Evolutionary conservation across 805 yeast genomes (phyloP), one percentile per base, ranked within the genome.

Genomic region (Priceomyces melissophilus): DNA sequence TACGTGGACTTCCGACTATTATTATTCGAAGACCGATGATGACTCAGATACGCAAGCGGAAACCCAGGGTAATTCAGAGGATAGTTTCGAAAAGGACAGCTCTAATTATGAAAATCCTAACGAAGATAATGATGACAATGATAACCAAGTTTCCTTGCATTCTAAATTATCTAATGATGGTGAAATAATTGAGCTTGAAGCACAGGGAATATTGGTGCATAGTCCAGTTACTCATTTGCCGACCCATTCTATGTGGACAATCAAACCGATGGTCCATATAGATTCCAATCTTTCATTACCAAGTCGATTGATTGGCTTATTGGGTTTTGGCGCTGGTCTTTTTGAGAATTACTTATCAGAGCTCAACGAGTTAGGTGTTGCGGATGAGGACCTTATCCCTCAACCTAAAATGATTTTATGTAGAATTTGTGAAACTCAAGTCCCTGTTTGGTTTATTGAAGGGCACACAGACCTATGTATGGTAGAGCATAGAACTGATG

Each of bases 391-490:
- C 9, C 69, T 72, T 43, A 72, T 87, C 0, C 95, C 96, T 0
- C 75, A 79, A n/a, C 96, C 96, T 1, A 82, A 82, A 16, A 74
- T 81, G 42, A 88, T 86, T 29, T 66, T 93, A 26, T 93, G 99
- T 60, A 75, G 96, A 36, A 89, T 93, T 20, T 93, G 99, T 63
- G 99, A 93, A 55, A 80, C 81, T 25, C 76, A 76, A 36, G 81
- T 89, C n/a, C 96, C 96, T 3, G 85, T 89, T 3, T 93, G 99
- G 99, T 93, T 95, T 84, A 70, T 93, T 30, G 99, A 91, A 52
- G 76, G 82, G 37, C 99, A 93, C 62, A 83, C 91, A 1, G 93
- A 89, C 54, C 66, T 86, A 35, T 93, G 99, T 53, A 70, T 86
- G 23, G 76, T 87, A 28, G 97, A 90, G 58, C 96, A 89, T 62